Evolutionary conservation across 2,329 filamentous ascomycete species (phyloP), one percentile per base, ranked within the genome.

Genomic region (Pyrenochaeta sp.): DNA sequence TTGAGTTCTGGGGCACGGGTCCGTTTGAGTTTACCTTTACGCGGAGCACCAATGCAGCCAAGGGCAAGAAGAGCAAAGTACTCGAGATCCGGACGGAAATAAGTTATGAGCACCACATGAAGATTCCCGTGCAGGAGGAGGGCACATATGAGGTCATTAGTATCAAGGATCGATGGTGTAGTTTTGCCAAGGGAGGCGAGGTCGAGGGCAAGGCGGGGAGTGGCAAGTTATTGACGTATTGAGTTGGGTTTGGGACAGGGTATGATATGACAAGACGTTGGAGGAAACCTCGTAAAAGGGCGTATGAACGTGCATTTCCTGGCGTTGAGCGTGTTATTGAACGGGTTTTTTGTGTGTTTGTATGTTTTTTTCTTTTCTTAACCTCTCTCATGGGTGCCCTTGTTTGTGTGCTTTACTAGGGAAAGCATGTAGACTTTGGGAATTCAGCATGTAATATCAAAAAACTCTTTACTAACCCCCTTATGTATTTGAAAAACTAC

Each of bases 11-110:
- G 81, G 95, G 96, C 51, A 93, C 91, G 5, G 92, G 95, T 57
- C 95, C 95, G 1, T 99, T 99, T 69, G 95, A 98, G 77, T 99
- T 98, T 73, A 97, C 94, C 51, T 98, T 96, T 75, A 98, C 92
- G 17, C 85, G 95, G 57, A 95, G 90, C 76, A 91, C 91, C 39
- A 97, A 97, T 72, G 88, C 87, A n/a, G 89, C 90, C 1, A 67
- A 68, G 11, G 75, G 76, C 1, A 69, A 69, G 63, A 90, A 92
- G 75, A 90, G 68, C 39, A 71, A 67, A 66, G 85, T 99, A 30
- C 82, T 99, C 15, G 96, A 99, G 79, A 97, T 96, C 61, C 87
- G 91, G 64, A 92, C 95, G 63, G 93, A 97, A 66, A 83, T 90
- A 15, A 94, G 90, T 43, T 86, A 93, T 58, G 91, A 96, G 68